These are phyloP conservation scores for Puccinia coronata DNA, from an alignment of 1,284 basidiomycete genomes.

Conservation along the genomic window DNA sequence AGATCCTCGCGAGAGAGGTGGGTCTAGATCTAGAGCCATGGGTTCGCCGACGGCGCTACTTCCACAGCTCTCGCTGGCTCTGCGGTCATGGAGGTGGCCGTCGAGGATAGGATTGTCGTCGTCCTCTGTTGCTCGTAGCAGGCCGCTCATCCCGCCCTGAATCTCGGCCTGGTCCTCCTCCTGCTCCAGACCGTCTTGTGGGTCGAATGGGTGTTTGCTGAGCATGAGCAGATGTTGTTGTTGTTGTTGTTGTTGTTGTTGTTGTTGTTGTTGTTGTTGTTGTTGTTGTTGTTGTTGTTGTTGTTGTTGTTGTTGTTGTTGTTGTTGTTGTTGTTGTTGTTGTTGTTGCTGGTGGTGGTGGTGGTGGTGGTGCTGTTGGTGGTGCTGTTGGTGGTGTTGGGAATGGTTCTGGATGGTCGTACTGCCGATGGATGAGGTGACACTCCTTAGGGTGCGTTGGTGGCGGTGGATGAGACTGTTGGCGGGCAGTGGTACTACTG, in stretches of 20 bases:
- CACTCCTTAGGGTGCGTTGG: conserved; percentile 4
- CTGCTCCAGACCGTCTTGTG: background rate
- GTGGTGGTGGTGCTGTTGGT: too few relatives aligned
- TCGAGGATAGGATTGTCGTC: conserved; percentile 1
- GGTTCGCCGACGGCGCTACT: conserved; percentile 18
- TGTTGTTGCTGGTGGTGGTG: too few relatives aligned
- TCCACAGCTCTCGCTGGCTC: conserved; percentile 12
- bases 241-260: too few relatives aligned
- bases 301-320: too few relatives aligned
- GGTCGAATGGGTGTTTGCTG: conserved; percentile 12
- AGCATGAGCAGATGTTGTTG: background rate
- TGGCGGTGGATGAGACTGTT: background rate
- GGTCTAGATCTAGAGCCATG: conserved; percentile 12
- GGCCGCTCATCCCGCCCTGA: conserved; percentile 30
- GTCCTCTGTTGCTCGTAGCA: background rate
- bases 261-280: too few relatives aligned
- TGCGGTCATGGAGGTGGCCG: conserved; percentile 7
- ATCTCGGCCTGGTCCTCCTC: conserved; percentile 15
- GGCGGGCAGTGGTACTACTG: background rate
- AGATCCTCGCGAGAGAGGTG: background rate
- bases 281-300: too few relatives aligned
- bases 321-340: too few relatives aligned
- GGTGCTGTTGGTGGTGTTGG: too few relatives aligned
- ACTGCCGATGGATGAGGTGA: conserved; percentile 3
- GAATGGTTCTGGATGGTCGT: background rate